Evolutionary conservation across 805 yeast species (phyloP).

Genomic region (Phaffomyces antillensis): DNA sequence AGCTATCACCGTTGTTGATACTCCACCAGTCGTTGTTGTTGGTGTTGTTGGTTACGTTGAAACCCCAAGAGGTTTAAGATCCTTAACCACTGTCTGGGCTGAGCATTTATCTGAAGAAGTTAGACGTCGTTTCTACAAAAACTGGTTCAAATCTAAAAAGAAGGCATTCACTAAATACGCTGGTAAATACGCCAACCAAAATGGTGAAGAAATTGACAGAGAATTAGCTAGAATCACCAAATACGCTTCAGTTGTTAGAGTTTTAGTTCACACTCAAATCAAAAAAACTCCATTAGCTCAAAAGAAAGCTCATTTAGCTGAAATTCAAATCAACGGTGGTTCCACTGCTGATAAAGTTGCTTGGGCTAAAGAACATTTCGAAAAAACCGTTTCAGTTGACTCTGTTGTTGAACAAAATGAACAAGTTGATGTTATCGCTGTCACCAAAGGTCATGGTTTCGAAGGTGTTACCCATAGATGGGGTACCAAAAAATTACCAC

Average conservation of each 20-base stretch:
- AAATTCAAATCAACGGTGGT: slow-evolving; percentile 99
- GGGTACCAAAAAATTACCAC: slow-evolving; percentile 99
- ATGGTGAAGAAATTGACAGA: slow-evolving; percentile 81
- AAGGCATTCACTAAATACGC: slow-evolving; percentile 99
- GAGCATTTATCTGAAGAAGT: slow-evolving; percentile 99
- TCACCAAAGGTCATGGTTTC: slow-evolving; percentile 99
- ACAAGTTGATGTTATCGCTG: slow-evolving; percentile 97
- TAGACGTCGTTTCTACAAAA: slow-evolving; percentile 99
- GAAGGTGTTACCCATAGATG: slow-evolving; percentile 99
- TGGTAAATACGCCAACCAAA: slow-evolving; percentile 90
- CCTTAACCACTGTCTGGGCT: slow-evolving; percentile 99
- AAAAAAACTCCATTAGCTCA: slow-evolving; percentile 98
- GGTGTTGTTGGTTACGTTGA: slow-evolving; percentile 99
- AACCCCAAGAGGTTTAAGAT: slow-evolving; percentile 99
- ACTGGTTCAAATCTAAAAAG: slow-evolving; percentile 99
- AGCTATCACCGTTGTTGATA: slow-evolving; percentile 98
- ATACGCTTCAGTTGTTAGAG: slow-evolving; percentile 98
- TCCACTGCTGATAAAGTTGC: slow-evolving; percentile 94
- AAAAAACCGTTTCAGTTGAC: slow-evolving; percentile 95
- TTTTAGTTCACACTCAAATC: slow-evolving; percentile 98
- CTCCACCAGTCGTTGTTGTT: slow-evolving; percentile 97
- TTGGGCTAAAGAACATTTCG: slow-evolving; percentile 98
- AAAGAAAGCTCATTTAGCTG: slow-evolving; percentile 99
- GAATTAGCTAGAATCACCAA: slow-evolving; percentile 98
- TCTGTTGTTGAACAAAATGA: slow-evolving; percentile 98